These are phyloP conservation scores for Vinca minor DNA, from an alignment of 257 asterid species.

Conservation along the genomic window DNA sequence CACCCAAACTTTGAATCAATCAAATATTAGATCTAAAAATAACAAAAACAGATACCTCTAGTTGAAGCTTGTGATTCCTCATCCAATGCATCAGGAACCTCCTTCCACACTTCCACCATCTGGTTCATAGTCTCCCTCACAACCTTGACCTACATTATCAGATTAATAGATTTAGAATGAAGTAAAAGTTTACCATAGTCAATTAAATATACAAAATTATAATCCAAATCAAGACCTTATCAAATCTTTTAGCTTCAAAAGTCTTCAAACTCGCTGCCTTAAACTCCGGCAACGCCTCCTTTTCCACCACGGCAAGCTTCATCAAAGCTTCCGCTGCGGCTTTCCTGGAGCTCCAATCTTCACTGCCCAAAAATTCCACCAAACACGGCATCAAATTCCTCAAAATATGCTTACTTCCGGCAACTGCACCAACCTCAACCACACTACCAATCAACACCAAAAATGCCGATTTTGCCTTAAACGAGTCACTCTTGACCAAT, in stretches of 20 bases:
- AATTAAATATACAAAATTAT: no score
- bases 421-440: constrained; percentile 37
- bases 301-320: constrained; percentile 51
- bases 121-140: constrained; percentile 41
- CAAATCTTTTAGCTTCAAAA: constrained; percentile 76
- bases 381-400: constrained; percentile 47
- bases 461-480: constrained; percentile 70
- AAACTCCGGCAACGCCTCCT: constrained; percentile 42
- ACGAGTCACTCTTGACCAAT: constrained; percentile 47
- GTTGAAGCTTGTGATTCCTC: constrained; percentile 31
- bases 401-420: constrained; percentile 27
- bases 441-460: constrained; percentile 56
- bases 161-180: constrained; percentile 9
- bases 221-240: constrained; percentile 45
- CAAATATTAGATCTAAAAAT: not conserved
- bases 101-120: constrained; percentile 37
- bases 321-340: constrained; percentile 68
- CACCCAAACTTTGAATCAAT: not conserved
- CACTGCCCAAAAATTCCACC: constrained; percentile 61
- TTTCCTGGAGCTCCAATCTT: constrained; percentile 88
- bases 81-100: constrained; percentile 26
- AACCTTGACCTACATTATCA: constrained; percentile 28
- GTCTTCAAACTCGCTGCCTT: constrained; percentile 57
- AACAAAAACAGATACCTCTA: constrained; percentile 37
- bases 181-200: not conserved